A percentile compares a stretch with the other conserved stretches of the same genome.
Conservation (phyloP, 768 basidiomycete genomes). For the Tulasnella sp. region DNA sequence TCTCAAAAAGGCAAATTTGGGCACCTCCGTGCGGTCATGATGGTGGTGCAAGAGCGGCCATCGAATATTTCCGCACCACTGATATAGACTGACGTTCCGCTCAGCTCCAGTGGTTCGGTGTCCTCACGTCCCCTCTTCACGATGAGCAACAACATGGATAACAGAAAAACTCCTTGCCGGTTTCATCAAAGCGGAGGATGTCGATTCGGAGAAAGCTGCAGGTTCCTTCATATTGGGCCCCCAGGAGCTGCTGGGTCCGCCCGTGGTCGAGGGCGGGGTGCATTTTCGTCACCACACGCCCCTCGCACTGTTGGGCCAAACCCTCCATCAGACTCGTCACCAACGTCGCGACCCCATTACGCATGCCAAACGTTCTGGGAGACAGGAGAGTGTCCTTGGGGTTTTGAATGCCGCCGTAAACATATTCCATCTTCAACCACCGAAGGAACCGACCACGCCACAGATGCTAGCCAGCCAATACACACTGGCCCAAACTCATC, state of each 20-base stretch:
- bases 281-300: neutral
- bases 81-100: neutral
- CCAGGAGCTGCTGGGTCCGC: neutral
- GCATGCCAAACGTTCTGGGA: constrained; percentile 56
- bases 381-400: constrained; percentile 52
- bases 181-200: constrained; percentile 54
- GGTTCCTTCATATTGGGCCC: constrained; percentile 43
- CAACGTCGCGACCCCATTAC: constrained; percentile 43
- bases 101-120: neutral
- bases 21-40: neutral
- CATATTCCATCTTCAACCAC: constrained; percentile 43
- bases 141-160: constrained; percentile 9
- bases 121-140: no score
- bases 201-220: constrained; percentile 50
- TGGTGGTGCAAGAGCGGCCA: no score
- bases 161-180: constrained; percentile 45
- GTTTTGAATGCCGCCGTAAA: constrained; percentile 51
- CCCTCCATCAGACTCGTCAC: constrained; percentile 33
- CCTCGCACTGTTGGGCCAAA: constrained; percentile 25
- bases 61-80: neutral
- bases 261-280: neutral
- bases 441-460: neutral
- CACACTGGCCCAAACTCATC: neutral
- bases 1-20: neutral
- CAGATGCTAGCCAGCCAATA: neutral